Evolutionary conservation across 108 stramenopile genomes (phyloP), one percentile per base, ranked within the genome.

Genomic region (Craspedostauros australis): DNA sequence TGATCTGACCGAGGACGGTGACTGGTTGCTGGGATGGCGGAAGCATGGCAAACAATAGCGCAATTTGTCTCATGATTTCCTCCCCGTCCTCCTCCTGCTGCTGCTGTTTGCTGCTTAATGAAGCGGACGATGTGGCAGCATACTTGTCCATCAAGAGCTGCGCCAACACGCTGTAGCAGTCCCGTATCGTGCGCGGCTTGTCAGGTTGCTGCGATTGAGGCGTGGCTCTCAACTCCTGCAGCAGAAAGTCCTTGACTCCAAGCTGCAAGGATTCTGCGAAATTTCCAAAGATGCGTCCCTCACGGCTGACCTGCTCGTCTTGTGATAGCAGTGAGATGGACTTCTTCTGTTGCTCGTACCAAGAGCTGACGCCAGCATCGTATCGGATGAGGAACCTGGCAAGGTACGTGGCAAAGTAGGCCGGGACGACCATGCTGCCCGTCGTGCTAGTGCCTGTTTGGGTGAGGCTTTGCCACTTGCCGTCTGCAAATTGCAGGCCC

Each of bases 301-400:
- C 61, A 52, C 62, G 53, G 7, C 43, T 52, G 25, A 37, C 57
- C 45, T 46, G 67, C 53, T 87, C 62, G 2, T 70, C 51, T 1
- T 42, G 21, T 4, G 72, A 28, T 20, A 91, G 50, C 18, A 91
- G 55, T 1, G 83, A 78, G 54, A 62, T 77, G 3, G 64, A 49
- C 1, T 38, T n/a, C 20, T 66, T 7, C 4, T 51, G 50, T 4
- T 60, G 37, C 8, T 55, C 43, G 85, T 86, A 91, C 89, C 89
- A 91, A 0, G 52, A 28, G 0, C 60, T 42, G 2, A 72, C 81
- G 5, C 70, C 71, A 21, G 45, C 47, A 48, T 91, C 89, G 50
- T 80, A 91, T 23, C 64, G 66, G 15, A 91, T 63, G 2, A 91
- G 46, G 60, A 91, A 84, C 27, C 89, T 55, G 7, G 85, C 55